Percentiles rank a stretch among this genome's conserved stretches.
Conservation (phyloP, 495 filamentous ascomycete genomes). For the Penicillium canariense region DNA sequence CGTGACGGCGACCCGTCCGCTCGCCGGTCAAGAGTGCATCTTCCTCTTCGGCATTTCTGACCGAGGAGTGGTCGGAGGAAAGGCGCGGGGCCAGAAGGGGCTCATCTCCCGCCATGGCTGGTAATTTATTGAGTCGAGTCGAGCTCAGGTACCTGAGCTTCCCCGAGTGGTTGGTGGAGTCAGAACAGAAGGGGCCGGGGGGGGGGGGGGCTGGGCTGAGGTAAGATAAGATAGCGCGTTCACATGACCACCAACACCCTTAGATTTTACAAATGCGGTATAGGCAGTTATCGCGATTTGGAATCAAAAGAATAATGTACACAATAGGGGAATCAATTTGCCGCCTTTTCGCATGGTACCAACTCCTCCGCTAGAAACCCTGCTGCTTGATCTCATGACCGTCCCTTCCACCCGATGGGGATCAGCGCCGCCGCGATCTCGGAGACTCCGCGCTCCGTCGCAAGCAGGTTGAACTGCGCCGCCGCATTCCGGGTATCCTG, state of each 20-base stretch:
- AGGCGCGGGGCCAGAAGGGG: slow-evolving; percentile 43
- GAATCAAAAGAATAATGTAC: neutral
- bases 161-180: slow-evolving; percentile 4
- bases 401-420: slow-evolving; percentile 76
- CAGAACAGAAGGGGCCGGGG: neutral
- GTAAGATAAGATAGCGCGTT: slow-evolving; percentile 9
- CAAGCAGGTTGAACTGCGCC: slow-evolving; percentile 83
- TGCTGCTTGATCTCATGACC: slow-evolving; percentile 10
- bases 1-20: slow-evolving; percentile 31
- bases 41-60: slow-evolving; percentile 57
- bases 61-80: slow-evolving; percentile 46
- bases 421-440: slow-evolving; percentile 88
- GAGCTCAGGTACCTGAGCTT: slow-evolving; percentile 8
- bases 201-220: neutral
- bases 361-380: neutral
- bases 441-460: slow-evolving; percentile 74
- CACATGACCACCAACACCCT: slow-evolving; percentile 6
- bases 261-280: neutral
- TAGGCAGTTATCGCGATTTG: neutral
- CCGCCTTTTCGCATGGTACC: neutral
- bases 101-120: slow-evolving; percentile 45
- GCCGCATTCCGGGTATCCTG: slow-evolving; percentile 93
- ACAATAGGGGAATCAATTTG: neutral
- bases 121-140: slow-evolving; percentile 1
- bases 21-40: slow-evolving; percentile 63